Percentiles rank a stretch among this genome's conserved stretches.
These are phyloP conservation scores for Sistotremastrum suecicum DNA, from an alignment of 768 basidiomycete genomes.

Conservation along the genomic window DNA sequence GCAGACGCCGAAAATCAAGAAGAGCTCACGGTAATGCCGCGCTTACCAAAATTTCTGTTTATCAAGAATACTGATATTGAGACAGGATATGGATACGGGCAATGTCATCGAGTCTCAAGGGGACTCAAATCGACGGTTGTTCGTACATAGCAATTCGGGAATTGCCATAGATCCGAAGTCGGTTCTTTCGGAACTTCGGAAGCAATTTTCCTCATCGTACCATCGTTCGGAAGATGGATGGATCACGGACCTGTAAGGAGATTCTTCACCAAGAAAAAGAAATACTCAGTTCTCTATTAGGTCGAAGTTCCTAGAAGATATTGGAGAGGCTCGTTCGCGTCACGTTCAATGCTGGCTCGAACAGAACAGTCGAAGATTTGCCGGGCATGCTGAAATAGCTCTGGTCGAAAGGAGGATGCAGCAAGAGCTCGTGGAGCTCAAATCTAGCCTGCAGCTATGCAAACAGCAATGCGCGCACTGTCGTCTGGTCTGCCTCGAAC, in stretches of 20 bases:
- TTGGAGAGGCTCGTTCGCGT: conserved; percentile 28
- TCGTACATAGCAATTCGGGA: conserved; percentile 19
- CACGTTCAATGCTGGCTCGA: conserved; percentile 39
- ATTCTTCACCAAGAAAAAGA: too few species aligned
- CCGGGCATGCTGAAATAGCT: conserved; percentile 29
- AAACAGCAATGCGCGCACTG: conserved; percentile 32
- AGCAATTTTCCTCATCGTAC: conserved; percentile 17
- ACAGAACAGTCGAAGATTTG: conserved; percentile 34
- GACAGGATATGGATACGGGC: conserved; percentile 41
- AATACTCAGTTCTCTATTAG: too few species aligned
- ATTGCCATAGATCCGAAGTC: conserved; percentile 11
- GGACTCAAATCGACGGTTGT: conserved; percentile 20
- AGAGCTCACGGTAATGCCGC: not conserved
- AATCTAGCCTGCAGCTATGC: conserved; percentile 33
- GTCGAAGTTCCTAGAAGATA: conserved; percentile 19
- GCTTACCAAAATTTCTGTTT: not conserved
- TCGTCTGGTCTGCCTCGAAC: conserved; percentile 32
- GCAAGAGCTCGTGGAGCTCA: conserved; percentile 28
- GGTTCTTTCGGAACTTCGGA: conserved; percentile 20
- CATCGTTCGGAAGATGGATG: conserved; percentile 26
- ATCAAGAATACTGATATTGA: not conserved
- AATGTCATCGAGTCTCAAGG: conserved; percentile 16
- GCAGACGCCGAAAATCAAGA: conserved; percentile 35
- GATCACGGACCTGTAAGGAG: conserved; percentile 19
- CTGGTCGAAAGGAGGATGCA: conserved; percentile 31